These are phyloP conservation scores for Oryza glumipatula DNA, from an alignment of 176 grass and related monocot genomes.

Conservation along the genomic window DNA sequence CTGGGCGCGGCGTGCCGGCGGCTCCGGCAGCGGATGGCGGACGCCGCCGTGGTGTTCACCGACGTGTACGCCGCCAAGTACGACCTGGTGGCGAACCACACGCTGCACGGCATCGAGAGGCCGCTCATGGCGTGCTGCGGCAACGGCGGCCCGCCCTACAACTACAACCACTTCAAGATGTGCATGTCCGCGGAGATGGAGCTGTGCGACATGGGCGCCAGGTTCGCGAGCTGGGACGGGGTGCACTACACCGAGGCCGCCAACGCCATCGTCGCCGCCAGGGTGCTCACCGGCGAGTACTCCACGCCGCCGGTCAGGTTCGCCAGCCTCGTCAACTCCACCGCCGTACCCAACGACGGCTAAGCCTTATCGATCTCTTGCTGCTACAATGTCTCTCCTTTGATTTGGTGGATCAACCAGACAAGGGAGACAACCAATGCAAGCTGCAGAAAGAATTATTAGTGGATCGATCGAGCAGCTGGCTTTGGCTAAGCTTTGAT, in stretches of 20 bases:
- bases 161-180: conserved; percentile 61
- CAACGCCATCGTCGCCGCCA: conserved; percentile 58
- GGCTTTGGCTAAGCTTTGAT: not conserved
- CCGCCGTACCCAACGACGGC: conserved; percentile 41
- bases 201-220: conserved; percentile 55
- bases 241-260: conserved; percentile 70
- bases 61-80: conserved; percentile 63
- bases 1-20: not conserved
- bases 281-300: conserved; percentile 62
- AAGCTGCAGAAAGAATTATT: not conserved
- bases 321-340: conserved; percentile 56
- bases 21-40: conserved; percentile 49
- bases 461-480: not conserved
- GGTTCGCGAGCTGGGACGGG: conserved; percentile 83
- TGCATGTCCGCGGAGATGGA: conserved; percentile 60
- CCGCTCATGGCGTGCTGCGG: conserved; percentile 87
- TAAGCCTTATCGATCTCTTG: not conserved
- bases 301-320: conserved; percentile 66
- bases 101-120: conserved; percentile 48
- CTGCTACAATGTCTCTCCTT: not conserved
- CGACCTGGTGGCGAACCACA: conserved; percentile 60
- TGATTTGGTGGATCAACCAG: not conserved
- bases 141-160: conserved; percentile 84
- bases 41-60: conserved; percentile 56
- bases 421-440: not conserved